These are phyloP conservation scores for Claviceps maximensis DNA, from an alignment of 2,329 filamentous ascomycete species.

Conservation along the genomic window DNA sequence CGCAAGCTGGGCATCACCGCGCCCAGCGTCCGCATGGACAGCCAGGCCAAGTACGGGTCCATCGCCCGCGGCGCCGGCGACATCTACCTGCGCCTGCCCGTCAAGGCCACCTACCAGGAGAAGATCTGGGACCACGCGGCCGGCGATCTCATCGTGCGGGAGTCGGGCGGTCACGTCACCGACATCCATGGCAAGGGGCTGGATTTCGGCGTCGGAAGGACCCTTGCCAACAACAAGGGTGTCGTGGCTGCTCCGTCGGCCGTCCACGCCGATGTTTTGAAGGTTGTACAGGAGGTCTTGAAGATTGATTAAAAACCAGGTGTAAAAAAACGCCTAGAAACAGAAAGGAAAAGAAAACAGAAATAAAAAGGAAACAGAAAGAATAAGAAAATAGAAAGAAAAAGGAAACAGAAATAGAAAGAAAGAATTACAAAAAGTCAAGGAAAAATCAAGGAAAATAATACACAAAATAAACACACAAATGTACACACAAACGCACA, in stretches of 20 bases:
- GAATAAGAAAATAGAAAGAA: too few species aligned
- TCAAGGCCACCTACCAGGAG: constrained; percentile 80
- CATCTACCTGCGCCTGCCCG: constrained; percentile 82
- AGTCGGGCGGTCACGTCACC: constrained; percentile 84
- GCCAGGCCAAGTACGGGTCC: constrained; percentile 92
- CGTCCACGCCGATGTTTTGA: constrained; percentile 63
- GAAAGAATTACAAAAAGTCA: too few species aligned
- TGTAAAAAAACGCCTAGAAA: too few species aligned
- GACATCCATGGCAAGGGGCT: constrained; percentile 76
- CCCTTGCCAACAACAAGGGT: constrained; percentile 80
- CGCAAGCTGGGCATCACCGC: constrained; percentile 73
- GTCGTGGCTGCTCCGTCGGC: constrained; percentile 75
- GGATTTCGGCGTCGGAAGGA: constrained; percentile 78
- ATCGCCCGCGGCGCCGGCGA: constrained; percentile 91
- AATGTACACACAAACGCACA: too few species aligned
- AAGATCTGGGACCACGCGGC: constrained; percentile 99
- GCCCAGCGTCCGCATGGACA: constrained; percentile 91
- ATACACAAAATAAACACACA: too few species aligned
- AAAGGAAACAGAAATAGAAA: too few species aligned
- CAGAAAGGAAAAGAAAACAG: too few species aligned
- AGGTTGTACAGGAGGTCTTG: constrained; percentile 71
- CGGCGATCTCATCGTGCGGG: constrained; percentile 83
- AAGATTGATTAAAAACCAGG: constrained; percentile 17
- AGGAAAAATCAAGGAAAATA: too few species aligned
- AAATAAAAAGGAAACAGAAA: too few species aligned